phyloP scores from a whole-genome alignment of 2,329 filamentous ascomycete species.

The Botrytis aclada region DNA sequence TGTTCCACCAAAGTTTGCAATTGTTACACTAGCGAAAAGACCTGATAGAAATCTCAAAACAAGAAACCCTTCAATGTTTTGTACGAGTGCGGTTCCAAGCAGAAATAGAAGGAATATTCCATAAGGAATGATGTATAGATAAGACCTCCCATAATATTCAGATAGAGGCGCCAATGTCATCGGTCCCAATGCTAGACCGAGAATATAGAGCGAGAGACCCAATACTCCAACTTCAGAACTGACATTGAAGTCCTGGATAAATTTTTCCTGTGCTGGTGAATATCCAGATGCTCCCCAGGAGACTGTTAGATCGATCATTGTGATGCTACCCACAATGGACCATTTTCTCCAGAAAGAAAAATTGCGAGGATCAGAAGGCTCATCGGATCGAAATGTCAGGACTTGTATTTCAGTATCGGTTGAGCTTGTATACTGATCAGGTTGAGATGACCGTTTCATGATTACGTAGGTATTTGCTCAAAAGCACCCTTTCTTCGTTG shows the following conservation, averaged over 20 bases:
- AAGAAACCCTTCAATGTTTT: constrained; percentile 43
- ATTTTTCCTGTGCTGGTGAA: constrained; percentile 44
- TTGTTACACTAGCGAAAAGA: constrained; percentile 42
- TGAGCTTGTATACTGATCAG: not conserved
- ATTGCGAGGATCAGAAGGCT: constrained; percentile 36
- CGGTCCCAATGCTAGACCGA: constrained; percentile 44
- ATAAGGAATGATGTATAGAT: constrained; percentile 49
- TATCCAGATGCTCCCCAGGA: constrained; percentile 49
- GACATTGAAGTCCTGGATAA: constrained; percentile 43
- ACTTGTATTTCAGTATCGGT: constrained; percentile 4
- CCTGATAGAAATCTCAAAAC: constrained; percentile 45
- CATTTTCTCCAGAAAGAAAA: constrained; percentile 40
- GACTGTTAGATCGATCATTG: constrained; percentile 38
- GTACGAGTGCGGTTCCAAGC: constrained; percentile 43
- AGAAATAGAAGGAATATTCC: constrained; percentile 46
- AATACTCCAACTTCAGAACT: constrained; percentile 43
- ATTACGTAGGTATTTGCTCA: no score
- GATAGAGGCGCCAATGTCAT: constrained; percentile 39
- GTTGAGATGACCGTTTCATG: not conserved
- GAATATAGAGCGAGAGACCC: constrained; percentile 46
- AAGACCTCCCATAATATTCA: constrained; percentile 44
- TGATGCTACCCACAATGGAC: constrained; percentile 37
- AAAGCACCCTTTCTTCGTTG: not conserved
- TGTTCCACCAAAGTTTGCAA: constrained; percentile 42
- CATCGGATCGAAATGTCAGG: constrained; percentile 11